phyloP scores from a whole-genome alignment of 306 rosid genomes.

The Corylus americana region DNA sequence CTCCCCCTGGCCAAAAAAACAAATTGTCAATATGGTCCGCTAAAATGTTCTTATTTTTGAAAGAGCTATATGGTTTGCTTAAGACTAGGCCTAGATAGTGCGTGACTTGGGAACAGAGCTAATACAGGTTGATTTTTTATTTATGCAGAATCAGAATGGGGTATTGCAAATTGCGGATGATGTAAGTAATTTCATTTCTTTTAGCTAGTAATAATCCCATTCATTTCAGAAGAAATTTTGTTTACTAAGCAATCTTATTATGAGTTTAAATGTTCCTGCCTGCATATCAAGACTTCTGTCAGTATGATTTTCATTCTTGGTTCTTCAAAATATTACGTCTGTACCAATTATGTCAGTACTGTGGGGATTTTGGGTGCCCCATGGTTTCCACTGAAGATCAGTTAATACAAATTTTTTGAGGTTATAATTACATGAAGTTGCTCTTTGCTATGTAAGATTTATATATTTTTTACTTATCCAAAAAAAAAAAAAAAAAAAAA shows the following conservation, averaged over 20 bases:
- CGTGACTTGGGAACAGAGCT: slow-evolving; percentile 15
- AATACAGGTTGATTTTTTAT: slow-evolving; percentile 26
- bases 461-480: no score
- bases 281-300: background rate
- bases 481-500: no score
- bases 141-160: slow-evolving; percentile 75
- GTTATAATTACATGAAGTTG: slow-evolving; percentile 8
- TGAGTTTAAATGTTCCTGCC: background rate
- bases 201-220: background rate
- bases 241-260: background rate
- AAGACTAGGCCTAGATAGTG: slow-evolving; percentile 4
- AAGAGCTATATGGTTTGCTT: background rate
- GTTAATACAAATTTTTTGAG: slow-evolving; percentile 14
- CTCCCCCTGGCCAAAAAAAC: background rate
- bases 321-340: background rate
- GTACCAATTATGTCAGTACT: background rate
- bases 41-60: no score
- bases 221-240: slow-evolving; percentile 1
- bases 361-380: background rate
- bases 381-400: background rate
- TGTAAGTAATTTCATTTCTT: slow-evolving; percentile 52
- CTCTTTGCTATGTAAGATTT: slow-evolving; percentile 15
- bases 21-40: background rate
- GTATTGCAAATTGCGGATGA: slow-evolving; percentile 81
- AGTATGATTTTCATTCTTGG: background rate